phyloP scores from a whole-genome alignment of 73 alveolate species.

The Tetrahymena elliotti region DNA sequence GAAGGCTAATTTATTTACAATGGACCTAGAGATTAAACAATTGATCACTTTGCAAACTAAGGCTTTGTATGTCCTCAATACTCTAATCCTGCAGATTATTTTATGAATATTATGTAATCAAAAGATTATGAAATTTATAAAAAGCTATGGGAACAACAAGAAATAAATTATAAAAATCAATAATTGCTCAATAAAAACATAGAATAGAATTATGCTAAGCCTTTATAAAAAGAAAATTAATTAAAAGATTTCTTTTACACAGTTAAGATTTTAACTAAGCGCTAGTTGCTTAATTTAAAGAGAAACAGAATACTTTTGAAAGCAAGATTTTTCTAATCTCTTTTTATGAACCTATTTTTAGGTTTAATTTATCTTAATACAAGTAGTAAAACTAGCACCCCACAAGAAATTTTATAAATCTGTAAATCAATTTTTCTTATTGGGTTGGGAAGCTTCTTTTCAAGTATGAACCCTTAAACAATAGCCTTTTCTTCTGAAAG shows the following conservation, averaged over 20 bases:
- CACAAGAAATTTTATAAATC: neutral
- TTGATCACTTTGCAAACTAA: neutral
- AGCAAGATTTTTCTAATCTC: neutral
- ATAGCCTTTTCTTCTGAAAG: neutral
- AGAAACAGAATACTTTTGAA: neutral
- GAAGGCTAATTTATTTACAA: slow-evolving; percentile 48
- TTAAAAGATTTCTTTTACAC: neutral
- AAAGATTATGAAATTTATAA: neutral
- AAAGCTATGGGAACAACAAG: neutral
- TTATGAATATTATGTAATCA: neutral
- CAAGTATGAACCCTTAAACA: neutral
- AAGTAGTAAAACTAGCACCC: neutral
- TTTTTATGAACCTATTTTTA: neutral
- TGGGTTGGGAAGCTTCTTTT: neutral
- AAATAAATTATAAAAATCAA: neutral
- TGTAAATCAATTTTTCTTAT: neutral
- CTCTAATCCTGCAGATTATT: neutral
- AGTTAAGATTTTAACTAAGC: neutral
- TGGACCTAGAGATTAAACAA: neutral
- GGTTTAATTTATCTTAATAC: neutral
- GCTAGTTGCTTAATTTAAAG: neutral
- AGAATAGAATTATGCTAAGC: neutral
- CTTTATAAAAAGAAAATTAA: neutral
- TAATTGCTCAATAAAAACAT: neutral
- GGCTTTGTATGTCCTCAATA: neutral